Percentiles rank a stretch among this genome's conserved stretches.
These are phyloP conservation scores for Trichoderma sp. DNA, from an alignment of 2,329 filamentous ascomycete genomes.

Conservation along the genomic window DNA sequence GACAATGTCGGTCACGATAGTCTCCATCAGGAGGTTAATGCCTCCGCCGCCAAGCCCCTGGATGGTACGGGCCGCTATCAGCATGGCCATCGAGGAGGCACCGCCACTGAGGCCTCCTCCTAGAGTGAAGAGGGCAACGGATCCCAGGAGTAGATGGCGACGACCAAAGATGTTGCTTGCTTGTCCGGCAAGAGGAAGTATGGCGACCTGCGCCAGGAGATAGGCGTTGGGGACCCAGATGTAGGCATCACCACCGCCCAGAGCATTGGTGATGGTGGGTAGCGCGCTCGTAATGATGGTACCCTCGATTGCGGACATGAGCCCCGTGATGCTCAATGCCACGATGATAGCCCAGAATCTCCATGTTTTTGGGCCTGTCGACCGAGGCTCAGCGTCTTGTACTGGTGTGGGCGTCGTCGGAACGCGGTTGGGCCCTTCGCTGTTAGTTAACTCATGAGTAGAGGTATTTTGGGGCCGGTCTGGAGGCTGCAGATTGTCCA, in stretches of 20 bases:
- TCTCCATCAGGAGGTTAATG: slow-evolving; percentile 34
- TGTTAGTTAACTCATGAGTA: background rate
- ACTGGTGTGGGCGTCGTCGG: background rate
- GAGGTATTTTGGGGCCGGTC: background rate
- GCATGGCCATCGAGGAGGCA: slow-evolving; percentile 40
- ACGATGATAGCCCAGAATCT: slow-evolving; percentile 21
- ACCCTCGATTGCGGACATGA: slow-evolving; percentile 43
- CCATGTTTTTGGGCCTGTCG: background rate
- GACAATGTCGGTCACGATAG: slow-evolving; percentile 43
- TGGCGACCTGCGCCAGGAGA: slow-evolving; percentile 22
- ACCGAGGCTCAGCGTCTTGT: background rate
- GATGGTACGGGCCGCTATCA: slow-evolving; percentile 49
- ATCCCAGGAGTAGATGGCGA: slow-evolving; percentile 37
- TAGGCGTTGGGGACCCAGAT: slow-evolving; percentile 12
- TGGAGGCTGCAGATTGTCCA: background rate
- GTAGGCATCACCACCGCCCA: background rate
- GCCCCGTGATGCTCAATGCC: slow-evolving; percentile 27
- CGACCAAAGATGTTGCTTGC: slow-evolving; percentile 51
- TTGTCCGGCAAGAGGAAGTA: slow-evolving; percentile 41
- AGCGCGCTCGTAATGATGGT: slow-evolving; percentile 58
- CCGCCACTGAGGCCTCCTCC: slow-evolving; percentile 53
- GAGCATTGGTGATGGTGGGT: slow-evolving; percentile 37
- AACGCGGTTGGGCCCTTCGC: background rate
- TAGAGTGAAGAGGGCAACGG: slow-evolving; percentile 47
- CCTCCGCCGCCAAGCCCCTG: slow-evolving; percentile 47